A percentile compares a stretch with the other conserved stretches of the same genome.
phyloP scores from a whole-genome alignment of 2,329 filamentous ascomycete species.

The Epichloe bromicola region DNA sequence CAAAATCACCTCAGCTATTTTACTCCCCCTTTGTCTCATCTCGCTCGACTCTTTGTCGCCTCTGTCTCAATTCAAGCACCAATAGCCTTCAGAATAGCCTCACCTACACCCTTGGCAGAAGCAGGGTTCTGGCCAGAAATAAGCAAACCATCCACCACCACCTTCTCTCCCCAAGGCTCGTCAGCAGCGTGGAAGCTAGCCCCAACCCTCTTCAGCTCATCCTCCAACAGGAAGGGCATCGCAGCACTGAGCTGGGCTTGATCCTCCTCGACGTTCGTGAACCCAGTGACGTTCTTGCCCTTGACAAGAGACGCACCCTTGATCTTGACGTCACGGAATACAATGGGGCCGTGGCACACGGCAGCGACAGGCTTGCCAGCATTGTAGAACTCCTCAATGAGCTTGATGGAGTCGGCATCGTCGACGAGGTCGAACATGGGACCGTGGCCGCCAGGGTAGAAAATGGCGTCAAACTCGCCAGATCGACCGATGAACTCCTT shows the following conservation, averaged over 20 bases:
- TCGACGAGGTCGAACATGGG: conserved; percentile 55
- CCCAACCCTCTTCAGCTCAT: conserved; percentile 36
- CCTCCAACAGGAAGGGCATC: conserved; percentile 48
- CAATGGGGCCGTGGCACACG: conserved; percentile 58
- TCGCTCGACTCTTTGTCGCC: too few species aligned
- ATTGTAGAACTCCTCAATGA: conserved; percentile 49
- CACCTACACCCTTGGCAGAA: conserved; percentile 36
- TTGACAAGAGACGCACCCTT: conserved; percentile 40
- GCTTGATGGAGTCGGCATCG: conserved; percentile 40
- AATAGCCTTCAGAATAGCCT: conserved; percentile 36
- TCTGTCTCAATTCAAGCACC: conserved; percentile 7
- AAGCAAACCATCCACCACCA: conserved; percentile 36
- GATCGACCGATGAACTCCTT: conserved; percentile 41
- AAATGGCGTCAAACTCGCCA: conserved; percentile 48
- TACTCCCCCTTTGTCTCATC: too few species aligned
- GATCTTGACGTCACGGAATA: conserved; percentile 43
- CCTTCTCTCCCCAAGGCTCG: conserved; percentile 34
- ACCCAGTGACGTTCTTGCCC: conserved; percentile 47
- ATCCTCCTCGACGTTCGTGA: conserved; percentile 44
- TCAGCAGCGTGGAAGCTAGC: conserved; percentile 43
- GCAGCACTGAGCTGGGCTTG: conserved; percentile 33
- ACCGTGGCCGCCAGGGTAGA: conserved; percentile 45
- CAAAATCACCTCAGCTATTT: too few species aligned
- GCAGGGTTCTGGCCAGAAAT: conserved; percentile 48
- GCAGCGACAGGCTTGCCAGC: conserved; percentile 50